A percentile compares a stretch with the other conserved stretches of the same genome.
Conservation (phyloP, 2,329 filamentous ascomycete genomes). For the Trichophyton benhamiae region DNA sequence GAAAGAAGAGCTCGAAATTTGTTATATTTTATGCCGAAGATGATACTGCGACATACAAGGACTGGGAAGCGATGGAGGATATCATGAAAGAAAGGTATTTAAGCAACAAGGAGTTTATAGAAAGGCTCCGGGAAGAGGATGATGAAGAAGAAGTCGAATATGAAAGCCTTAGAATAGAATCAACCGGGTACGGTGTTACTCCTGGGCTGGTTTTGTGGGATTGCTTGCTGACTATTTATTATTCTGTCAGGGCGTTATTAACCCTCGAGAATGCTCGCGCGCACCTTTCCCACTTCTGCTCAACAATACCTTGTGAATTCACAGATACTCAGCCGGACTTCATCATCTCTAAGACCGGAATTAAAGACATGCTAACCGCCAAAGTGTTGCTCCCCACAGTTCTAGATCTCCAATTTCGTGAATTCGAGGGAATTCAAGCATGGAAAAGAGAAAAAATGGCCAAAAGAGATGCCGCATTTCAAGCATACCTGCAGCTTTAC, state of each 20-base stretch:
- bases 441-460: constrained; percentile 65
- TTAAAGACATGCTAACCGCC: constrained; percentile 29
- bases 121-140: constrained; percentile 39
- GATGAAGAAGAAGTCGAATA: constrained; percentile 30
- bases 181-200: constrained; percentile 29
- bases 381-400: constrained; percentile 59
- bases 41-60: constrained; percentile 24
- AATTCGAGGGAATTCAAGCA: constrained; percentile 36
- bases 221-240: constrained; percentile 6
- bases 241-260: constrained; percentile 46
- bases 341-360: constrained; percentile 35
- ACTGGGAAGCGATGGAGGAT: constrained; percentile 57
- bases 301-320: constrained; percentile 47
- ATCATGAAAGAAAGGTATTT: constrained; percentile 61
- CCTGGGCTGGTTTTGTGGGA: background rate
- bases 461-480: constrained; percentile 69
- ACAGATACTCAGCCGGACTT: constrained; percentile 59
- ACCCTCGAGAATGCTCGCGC: constrained; percentile 59
- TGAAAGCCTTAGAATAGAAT: constrained; percentile 31
- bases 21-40: constrained; percentile 37
- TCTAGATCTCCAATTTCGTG: constrained; percentile 51
- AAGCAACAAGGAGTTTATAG: constrained; percentile 46
- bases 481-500: constrained; percentile 62
- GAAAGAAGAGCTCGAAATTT: constrained; percentile 45
- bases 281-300: constrained; percentile 78